Percentiles rank a stretch among this genome's conserved stretches.
Evolutionary conservation across 306 rosid species (phyloP).

Genomic region (Vicia sativa): DNA sequence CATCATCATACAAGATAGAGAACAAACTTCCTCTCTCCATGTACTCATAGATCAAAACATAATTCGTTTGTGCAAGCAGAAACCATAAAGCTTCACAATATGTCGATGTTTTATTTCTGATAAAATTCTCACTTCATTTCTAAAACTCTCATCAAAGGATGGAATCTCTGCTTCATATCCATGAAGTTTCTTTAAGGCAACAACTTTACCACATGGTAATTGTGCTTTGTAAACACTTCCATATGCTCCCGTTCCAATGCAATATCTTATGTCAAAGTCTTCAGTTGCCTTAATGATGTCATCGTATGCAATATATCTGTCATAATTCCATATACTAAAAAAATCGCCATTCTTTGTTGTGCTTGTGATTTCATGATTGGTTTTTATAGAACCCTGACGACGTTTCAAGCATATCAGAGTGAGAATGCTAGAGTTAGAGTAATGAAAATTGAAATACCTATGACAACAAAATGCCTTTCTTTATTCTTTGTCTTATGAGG

Average conservation of each 20-base stretch:
- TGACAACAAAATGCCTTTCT: background rate
- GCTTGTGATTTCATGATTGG: background rate
- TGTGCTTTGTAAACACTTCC: conserved; percentile 33
- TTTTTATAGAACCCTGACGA: background rate
- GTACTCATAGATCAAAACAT: conserved; percentile 32
- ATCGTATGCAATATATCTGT: conserved; percentile 11
- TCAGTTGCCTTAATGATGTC: conserved; percentile 17
- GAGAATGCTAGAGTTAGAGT: background rate
- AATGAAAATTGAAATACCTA: background rate
- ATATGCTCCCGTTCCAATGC: conserved; percentile 34
- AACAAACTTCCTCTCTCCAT: conserved; percentile 38
- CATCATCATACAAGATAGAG: conserved; percentile 20
- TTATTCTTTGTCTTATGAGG: background rate
- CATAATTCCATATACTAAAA: conserved; percentile 20
- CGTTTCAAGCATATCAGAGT: background rate
- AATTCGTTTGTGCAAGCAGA: conserved; percentile 20
- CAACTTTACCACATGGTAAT: conserved; percentile 22
- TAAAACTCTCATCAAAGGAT: conserved; percentile 14
- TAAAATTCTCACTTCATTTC: conserved; percentile 21
- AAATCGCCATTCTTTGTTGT: background rate
- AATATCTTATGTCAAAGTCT: conserved; percentile 25
- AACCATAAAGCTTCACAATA: conserved; percentile 33
- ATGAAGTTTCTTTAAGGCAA: conserved; percentile 34
- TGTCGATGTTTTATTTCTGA: conserved; percentile 26
- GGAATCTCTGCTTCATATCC: conserved; percentile 20